phyloP scores from a whole-genome alignment of 2,329 filamentous ascomycete species.

The Ophiostoma ips region DNA sequence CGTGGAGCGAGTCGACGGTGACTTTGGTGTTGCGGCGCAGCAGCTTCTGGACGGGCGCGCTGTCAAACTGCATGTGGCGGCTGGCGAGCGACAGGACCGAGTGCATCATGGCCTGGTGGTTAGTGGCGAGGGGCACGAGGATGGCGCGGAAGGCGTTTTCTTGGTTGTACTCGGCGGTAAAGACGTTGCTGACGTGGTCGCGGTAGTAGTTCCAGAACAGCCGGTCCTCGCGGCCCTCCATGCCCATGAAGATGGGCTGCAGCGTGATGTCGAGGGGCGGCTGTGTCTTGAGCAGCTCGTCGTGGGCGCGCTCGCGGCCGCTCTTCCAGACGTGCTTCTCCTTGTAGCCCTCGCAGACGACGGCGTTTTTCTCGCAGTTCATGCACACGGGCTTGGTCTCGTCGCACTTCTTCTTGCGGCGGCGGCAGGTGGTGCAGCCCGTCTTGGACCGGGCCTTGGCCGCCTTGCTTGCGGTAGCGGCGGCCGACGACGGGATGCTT shows the following conservation, averaged over 20 bases:
- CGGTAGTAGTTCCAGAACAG: constrained; percentile 77
- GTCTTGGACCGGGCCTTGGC: constrained; percentile 65
- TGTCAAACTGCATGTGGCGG: constrained; percentile 53
- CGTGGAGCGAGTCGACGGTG: constrained; percentile 30
- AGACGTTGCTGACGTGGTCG: constrained; percentile 60
- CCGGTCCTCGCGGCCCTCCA: constrained; percentile 67
- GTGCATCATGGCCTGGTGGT: constrained; percentile 76
- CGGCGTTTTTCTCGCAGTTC: constrained; percentile 88
- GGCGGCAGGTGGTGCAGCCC: constrained; percentile 53
- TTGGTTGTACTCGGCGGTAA: constrained; percentile 69
- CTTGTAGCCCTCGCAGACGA: constrained; percentile 81
- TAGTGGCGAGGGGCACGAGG: constrained; percentile 65
- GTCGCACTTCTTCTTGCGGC: constrained; percentile 60
- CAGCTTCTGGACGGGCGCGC: constrained; percentile 40
- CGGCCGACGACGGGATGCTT: constrained; percentile 44
- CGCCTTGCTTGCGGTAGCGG: constrained; percentile 45
- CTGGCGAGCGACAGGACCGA: constrained; percentile 74
- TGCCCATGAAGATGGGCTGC: constrained; percentile 59
- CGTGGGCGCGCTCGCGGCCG: constrained; percentile 61
- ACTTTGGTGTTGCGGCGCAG: constrained; percentile 35
- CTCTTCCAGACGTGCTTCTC: constrained; percentile 80
- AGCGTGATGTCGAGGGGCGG: constrained; percentile 41
- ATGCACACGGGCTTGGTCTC: constrained; percentile 60
- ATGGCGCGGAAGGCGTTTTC: constrained; percentile 79
- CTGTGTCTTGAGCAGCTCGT: constrained; percentile 30